These are phyloP conservation scores for Mycena chlorophos DNA, from an alignment of 768 basidiomycete genomes.

Conservation along the genomic window DNA sequence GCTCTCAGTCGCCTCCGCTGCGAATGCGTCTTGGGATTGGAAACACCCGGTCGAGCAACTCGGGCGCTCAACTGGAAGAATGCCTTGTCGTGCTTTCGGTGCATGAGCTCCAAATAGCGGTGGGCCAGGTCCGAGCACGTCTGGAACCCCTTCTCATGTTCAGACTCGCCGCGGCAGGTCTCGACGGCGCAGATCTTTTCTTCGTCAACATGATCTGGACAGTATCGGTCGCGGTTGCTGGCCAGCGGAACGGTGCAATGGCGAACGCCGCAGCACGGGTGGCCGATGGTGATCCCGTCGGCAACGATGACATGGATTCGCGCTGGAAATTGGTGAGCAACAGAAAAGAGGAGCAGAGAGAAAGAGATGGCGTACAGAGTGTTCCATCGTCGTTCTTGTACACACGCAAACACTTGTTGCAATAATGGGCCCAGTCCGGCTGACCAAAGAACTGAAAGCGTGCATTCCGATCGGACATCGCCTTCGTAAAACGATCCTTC, in stretches of 20 bases:
- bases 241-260: conserved; percentile 27
- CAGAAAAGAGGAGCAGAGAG: not conserved
- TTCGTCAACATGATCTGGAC: conserved; percentile 21
- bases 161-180: conserved; percentile 17
- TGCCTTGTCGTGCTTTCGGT: conserved; percentile 25
- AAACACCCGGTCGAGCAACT: not conserved
- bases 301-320: conserved; percentile 22
- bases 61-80: conserved; percentile 24
- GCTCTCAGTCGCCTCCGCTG: conserved; percentile 4
- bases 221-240: conserved; percentile 24
- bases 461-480: conserved; percentile 27
- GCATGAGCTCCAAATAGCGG: conserved; percentile 22
- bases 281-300: conserved; percentile 31
- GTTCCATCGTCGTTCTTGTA: conserved; percentile 14
- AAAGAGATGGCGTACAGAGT: conserved; percentile 1
- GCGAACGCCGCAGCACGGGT: conserved; percentile 31
- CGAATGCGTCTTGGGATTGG: conserved; percentile 1
- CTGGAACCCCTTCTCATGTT: conserved; percentile 11
- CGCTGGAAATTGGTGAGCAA: conserved; percentile 2
- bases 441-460: conserved; percentile 26
- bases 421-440: conserved; percentile 30
- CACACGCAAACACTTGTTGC: conserved; percentile 27
- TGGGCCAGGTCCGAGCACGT: conserved; percentile 27
- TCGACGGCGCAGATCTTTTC: conserved; percentile 22
- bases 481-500: conserved; percentile 24